A percentile compares a stretch with the other conserved stretches of the same genome.
Conservation (phyloP, 495 filamentous ascomycete genomes). For the Aspergillus nidulans region DNA sequence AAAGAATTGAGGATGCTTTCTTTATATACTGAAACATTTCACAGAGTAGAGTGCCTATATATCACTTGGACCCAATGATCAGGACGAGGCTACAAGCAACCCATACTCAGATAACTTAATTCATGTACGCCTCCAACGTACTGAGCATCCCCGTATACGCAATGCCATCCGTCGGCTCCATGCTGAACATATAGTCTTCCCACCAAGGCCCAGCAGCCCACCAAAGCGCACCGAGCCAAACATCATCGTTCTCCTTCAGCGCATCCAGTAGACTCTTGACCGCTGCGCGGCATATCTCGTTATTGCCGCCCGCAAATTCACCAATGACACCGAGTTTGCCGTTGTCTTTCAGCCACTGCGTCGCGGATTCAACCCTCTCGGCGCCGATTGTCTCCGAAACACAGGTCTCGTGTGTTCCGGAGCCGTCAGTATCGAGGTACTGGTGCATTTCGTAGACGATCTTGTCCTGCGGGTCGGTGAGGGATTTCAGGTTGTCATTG, state of each 20-base stretch:
- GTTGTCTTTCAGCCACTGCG: slow-evolving; percentile 65
- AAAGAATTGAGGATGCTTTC: background rate
- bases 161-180: slow-evolving; percentile 54
- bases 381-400: slow-evolving; percentile 59
- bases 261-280: slow-evolving; percentile 59
- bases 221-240: slow-evolving; percentile 70
- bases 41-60: too few relatives aligned
- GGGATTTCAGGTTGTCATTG: slow-evolving; percentile 48
- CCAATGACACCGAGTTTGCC: slow-evolving; percentile 64
- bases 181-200: slow-evolving; percentile 54
- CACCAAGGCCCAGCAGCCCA: slow-evolving; percentile 64
- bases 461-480: slow-evolving; percentile 60
- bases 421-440: slow-evolving; percentile 54
- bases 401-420: slow-evolving; percentile 58
- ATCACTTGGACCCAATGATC: too few relatives aligned
- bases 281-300: slow-evolving; percentile 58
- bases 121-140: slow-evolving; percentile 33
- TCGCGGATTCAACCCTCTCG: slow-evolving; percentile 62
- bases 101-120: background rate
- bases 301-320: slow-evolving; percentile 68
- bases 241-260: slow-evolving; percentile 57
- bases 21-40: too few relatives aligned
- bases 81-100: too few relatives aligned
- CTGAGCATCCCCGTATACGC: slow-evolving; percentile 43
- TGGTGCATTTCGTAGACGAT: slow-evolving; percentile 52